Conservation (phyloP, 129 eudicot species). For the Silybum marianum region DNA sequence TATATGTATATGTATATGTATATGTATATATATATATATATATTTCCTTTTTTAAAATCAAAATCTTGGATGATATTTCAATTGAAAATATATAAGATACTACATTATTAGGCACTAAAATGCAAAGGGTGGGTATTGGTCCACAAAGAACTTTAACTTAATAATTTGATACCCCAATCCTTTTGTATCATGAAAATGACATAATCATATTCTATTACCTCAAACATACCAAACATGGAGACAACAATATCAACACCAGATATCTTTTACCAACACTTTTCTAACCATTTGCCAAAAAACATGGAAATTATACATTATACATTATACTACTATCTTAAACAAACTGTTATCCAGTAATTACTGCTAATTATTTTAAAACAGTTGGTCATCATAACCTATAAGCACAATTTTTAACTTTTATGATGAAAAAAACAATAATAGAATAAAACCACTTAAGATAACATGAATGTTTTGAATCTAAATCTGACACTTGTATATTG, state of each 20-base stretch:
- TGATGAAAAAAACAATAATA: not conserved
- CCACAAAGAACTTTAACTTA: slow-evolving; percentile 28
- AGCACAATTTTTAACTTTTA: not conserved
- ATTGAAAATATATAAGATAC: slow-evolving; percentile 10
- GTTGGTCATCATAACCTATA: not conserved
- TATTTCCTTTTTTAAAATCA: not conserved
- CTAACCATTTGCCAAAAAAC: slow-evolving; percentile 27
- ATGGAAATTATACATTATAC: slow-evolving; percentile 5
- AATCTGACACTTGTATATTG: not conserved
- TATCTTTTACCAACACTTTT: slow-evolving; percentile 32
- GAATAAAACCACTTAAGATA: too few species aligned
- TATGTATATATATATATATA: not conserved
- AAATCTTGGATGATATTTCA: not conserved
- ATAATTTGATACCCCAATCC: slow-evolving; percentile 27
- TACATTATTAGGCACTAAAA: slow-evolving; percentile 28
- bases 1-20: not conserved
- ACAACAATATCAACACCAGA: slow-evolving; percentile 34
- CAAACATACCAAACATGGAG: slow-evolving; percentile 37
- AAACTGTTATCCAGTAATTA: not conserved
- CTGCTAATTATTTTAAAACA: not conserved
- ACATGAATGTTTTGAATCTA: not conserved
- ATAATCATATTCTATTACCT: slow-evolving; percentile 36
- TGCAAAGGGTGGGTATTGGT: slow-evolving; percentile 24
- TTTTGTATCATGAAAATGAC: slow-evolving; percentile 30
- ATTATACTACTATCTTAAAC: not conserved